phyloP scores from a whole-genome alignment of 495 filamentous ascomycete species.

The Aspergillus campestris region DNA sequence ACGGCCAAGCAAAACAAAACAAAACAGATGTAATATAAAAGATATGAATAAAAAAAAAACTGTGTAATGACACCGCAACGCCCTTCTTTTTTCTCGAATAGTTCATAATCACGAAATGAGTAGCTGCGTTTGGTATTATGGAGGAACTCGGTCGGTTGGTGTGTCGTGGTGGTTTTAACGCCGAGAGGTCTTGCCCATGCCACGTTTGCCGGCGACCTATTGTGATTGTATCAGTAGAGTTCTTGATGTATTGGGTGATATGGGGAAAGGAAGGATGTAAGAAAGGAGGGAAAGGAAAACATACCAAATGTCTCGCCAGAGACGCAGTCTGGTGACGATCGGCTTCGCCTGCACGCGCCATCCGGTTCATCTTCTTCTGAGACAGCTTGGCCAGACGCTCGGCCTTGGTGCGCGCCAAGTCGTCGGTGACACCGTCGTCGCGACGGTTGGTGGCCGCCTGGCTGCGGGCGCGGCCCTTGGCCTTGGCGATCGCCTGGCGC shows the following conservation, averaged over 20 bases:
- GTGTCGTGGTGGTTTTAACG: constrained; percentile 28
- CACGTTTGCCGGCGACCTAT: constrained; percentile 38
- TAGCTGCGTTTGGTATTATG: no score
- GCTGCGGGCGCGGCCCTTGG: constrained; percentile 71
- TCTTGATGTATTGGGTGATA: constrained; percentile 23
- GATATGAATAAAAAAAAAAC: no score
- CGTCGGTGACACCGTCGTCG: constrained; percentile 58
- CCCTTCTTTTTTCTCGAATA: no score
- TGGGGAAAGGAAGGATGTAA: constrained; percentile 21
- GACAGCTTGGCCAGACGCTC: constrained; percentile 78
- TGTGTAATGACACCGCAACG: no score
- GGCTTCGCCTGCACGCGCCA: constrained; percentile 92
- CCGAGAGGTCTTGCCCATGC: constrained; percentile 51
- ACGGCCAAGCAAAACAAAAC: no score
- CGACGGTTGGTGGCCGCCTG: constrained; percentile 69
- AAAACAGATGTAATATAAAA: no score
- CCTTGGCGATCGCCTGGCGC: constrained; percentile 54
- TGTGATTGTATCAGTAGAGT: no score
- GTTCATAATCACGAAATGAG: no score
- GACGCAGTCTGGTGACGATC: constrained; percentile 81
- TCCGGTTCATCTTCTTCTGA: constrained; percentile 97
- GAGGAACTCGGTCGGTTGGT: no score
- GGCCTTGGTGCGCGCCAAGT: constrained; percentile 57
- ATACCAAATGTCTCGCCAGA: constrained; percentile 86
- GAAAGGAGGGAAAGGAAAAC: constrained; percentile 18